Base-by-base conservation (phyloP, 2,329 filamentous ascomycete species). In the Trichophyton schoenleinii region DNA sequence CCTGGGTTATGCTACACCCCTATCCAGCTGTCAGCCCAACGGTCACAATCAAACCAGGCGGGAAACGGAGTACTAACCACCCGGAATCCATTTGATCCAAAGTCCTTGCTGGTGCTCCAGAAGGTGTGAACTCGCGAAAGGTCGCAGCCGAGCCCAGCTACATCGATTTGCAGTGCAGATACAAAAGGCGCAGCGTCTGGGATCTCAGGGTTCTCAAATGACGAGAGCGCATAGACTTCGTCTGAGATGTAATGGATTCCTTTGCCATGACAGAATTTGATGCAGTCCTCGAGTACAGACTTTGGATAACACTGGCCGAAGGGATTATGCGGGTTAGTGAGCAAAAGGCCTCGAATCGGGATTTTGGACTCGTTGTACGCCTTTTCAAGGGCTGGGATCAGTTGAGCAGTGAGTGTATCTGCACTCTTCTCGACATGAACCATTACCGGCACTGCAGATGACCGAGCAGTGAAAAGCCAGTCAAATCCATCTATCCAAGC, bases 201-300 rank as follows among this genome's bases (percentile, higher is more conserved):
- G 49, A 69, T 75, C 61, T 63, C 71, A 44, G 22, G 70, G 63
- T 78, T 81, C 5, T 73, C 62, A 67, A 76, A 84, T 0, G 78
- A 70, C 0, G 81, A 83, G 3, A 81, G 66, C 1, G 80, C 82
- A 66, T 84, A 84, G 42, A 84, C 78, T 66, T 84, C 82, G 67
- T 84, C 82, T 65, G 76, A 78, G 68, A 84, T 76, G 44, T 84
- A 70, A 64, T 84, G 80, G 3, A 84, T 69, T 1, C 72, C 64
- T 64, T 83, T 70, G 60, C 74, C 74, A 59, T 80, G 71, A 65
- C 81, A 83, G 42, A 83, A 48, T 4, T 18, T 18, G 15, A 48
- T 48, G 18, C 44, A 57, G 13, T 34, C 52, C 52, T 57, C 52
- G 9, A 57, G 52, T n/a, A 57, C 52, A 22, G 15, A n/a, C 36